Percentiles rank a stretch among this genome's conserved stretches.
Evolutionary conservation across 179 eudicot genomes (phyloP).

Genomic region (Heliamphora pulchella): DNA sequence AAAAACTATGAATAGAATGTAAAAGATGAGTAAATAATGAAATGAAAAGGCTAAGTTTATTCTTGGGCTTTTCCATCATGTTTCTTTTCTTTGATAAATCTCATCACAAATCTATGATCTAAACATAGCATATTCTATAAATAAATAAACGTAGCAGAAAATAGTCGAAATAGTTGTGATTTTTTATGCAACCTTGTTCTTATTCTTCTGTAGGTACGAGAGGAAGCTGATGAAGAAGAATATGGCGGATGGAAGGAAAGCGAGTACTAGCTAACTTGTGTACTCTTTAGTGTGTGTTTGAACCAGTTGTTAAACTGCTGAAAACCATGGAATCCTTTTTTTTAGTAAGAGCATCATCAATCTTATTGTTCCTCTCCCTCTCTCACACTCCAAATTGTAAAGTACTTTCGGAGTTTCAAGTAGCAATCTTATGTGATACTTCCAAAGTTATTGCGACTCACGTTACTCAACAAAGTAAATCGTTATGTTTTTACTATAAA

Average conservation of each 20-base stretch:
- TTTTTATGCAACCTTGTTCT: neutral
- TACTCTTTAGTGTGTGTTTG: neutral
- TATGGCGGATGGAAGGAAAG: slow-evolving; percentile 56
- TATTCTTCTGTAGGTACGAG: slow-evolving; percentile 18
- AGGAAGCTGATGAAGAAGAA: slow-evolving; percentile 23
- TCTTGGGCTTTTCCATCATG: too few relatives aligned
- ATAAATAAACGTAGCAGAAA: too few relatives aligned
- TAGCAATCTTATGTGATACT: too few relatives aligned
- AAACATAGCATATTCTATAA: neutral
- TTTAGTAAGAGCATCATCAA: neutral
- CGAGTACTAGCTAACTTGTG: slow-evolving; percentile 12
- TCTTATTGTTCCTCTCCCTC: neutral
- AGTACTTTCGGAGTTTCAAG: neutral
- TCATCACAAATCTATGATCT: too few relatives aligned
- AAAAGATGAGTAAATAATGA: too few relatives aligned
- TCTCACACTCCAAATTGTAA: too few relatives aligned
- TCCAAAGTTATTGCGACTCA: too few relatives aligned
- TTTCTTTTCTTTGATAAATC: too few relatives aligned
- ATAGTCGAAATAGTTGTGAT: neutral
- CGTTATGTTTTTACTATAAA: too few relatives aligned
- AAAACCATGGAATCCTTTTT: neutral
- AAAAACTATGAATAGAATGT: too few relatives aligned
- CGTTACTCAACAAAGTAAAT: too few relatives aligned
- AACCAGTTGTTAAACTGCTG: neutral
- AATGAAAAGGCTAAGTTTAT: too few relatives aligned